A percentile compares a stretch with the other conserved stretches of the same genome.
Evolutionary conservation across 2,329 filamentous ascomycete species (phyloP).

Genomic region (Apiospora rasikravindrae): DNA sequence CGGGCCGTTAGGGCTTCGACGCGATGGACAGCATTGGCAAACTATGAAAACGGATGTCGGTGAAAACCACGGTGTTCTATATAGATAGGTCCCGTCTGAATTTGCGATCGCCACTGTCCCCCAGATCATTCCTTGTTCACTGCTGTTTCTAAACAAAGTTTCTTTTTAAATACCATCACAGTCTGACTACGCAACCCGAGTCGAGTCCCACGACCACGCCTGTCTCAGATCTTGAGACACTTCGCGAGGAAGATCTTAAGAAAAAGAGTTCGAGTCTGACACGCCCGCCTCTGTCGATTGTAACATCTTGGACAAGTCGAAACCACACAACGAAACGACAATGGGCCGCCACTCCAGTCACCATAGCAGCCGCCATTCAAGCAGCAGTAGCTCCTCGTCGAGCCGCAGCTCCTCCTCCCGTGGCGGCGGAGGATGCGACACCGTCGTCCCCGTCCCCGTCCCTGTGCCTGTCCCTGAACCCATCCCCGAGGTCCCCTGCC

Average conservation of each 20-base stretch:
- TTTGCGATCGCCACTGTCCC: background rate
- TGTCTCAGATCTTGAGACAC: background rate
- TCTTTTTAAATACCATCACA: background rate
- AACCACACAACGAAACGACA: background rate
- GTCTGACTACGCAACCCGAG: background rate
- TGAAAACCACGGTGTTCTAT: background rate
- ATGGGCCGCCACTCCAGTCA: slow-evolving; percentile 2
- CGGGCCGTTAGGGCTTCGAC: background rate
- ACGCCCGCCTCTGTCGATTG: no score
- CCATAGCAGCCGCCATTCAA: background rate
- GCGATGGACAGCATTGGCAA: background rate
- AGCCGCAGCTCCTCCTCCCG: background rate
- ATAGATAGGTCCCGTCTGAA: background rate
- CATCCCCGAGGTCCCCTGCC: background rate
- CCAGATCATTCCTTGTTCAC: background rate
- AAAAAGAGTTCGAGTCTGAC: background rate
- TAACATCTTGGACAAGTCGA: no score
- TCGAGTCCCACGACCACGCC: background rate
- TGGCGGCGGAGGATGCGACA: background rate
- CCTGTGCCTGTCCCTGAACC: background rate
- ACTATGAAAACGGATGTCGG: background rate
- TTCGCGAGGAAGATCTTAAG: background rate
- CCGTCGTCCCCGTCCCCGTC: background rate
- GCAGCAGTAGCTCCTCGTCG: background rate
- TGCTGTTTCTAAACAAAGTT: background rate